Evolutionary conservation across 2,329 filamentous ascomycete genomes (phyloP).

Genomic region (Colletotrichum sp.): DNA sequence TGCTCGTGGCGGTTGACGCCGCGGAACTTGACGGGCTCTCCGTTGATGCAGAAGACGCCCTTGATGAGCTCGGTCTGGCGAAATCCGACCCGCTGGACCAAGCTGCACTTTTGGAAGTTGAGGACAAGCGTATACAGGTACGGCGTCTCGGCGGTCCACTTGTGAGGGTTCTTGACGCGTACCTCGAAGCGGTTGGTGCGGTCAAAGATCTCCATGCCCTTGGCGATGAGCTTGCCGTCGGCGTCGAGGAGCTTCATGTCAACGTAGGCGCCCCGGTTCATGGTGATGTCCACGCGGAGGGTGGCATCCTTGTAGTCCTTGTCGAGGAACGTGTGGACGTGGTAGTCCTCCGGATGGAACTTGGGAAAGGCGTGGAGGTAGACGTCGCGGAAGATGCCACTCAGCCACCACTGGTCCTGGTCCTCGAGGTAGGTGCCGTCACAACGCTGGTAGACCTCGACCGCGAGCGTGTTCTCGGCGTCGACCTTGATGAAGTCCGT

Average conservation of each 20-base stretch:
- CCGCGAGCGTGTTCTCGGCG: slow-evolving; percentile 61
- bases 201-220: slow-evolving; percentile 26
- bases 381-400: slow-evolving; percentile 73
- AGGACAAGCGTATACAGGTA: slow-evolving; percentile 60
- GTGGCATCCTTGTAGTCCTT: slow-evolving; percentile 56
- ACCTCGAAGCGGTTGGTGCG: slow-evolving; percentile 47
- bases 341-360: slow-evolving; percentile 60
- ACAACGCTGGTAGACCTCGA: slow-evolving; percentile 75
- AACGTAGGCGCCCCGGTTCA: slow-evolving; percentile 39
- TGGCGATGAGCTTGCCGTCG: slow-evolving; percentile 31
- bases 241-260: slow-evolving; percentile 40
- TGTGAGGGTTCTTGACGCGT: slow-evolving; percentile 53
- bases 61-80: slow-evolving; percentile 65
- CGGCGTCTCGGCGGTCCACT: slow-evolving; percentile 75
- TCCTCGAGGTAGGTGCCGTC: slow-evolving; percentile 77
- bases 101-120: slow-evolving; percentile 38
- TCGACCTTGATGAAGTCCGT: slow-evolving; percentile 51
- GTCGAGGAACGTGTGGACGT: slow-evolving; percentile 61
- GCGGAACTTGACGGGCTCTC: slow-evolving; percentile 66
- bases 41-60: slow-evolving; percentile 69
- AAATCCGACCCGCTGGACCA: slow-evolving; percentile 67
- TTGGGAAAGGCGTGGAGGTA: slow-evolving; percentile 66
- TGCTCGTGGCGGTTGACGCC: slow-evolving; percentile 77
- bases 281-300: slow-evolving; percentile 49
- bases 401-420: slow-evolving; percentile 73